Conservation (phyloP, 1,284 basidiomycete genomes). For the Trichosporon sp. region DNA sequence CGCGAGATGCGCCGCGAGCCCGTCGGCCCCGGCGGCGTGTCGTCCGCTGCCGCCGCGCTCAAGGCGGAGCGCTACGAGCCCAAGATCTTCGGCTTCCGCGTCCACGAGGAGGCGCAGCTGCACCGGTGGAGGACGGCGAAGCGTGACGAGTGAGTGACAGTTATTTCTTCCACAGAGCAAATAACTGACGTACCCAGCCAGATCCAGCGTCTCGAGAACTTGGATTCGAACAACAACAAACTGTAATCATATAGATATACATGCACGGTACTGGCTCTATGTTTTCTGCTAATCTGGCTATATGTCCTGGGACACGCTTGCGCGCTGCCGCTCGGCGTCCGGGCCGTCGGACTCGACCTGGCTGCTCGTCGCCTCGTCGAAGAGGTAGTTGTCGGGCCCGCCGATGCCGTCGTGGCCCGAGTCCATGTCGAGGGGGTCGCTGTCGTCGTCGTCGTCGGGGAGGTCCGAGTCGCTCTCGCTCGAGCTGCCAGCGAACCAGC, state of each 20-base stretch:
- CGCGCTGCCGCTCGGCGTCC: background rate
- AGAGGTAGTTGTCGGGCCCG: background rate
- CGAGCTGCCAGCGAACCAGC: constrained; percentile 32
- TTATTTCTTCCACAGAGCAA: background rate
- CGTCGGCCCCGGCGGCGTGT: constrained; percentile 46
- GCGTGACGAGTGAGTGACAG: constrained; percentile 63
- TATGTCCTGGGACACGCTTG: background rate
- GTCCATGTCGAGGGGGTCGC: constrained; percentile 6
- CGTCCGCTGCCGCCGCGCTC: constrained; percentile 70
- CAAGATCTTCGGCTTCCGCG: constrained; percentile 88
- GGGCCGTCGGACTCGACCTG: background rate
- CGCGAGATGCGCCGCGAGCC: constrained; percentile 47
- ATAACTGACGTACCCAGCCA: constrained; percentile 36
- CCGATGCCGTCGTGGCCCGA: background rate
- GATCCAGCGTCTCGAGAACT: constrained; percentile 48
- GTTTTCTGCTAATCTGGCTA: background rate
- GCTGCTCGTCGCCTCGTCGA: constrained; percentile 3
- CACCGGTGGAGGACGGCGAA: constrained; percentile 89
- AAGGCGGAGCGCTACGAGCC: constrained; percentile 87
- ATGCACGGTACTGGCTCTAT: constrained; percentile 15
- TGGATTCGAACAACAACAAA: constrained; percentile 31
- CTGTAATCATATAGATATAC: constrained; percentile 23
- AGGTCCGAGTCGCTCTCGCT: constrained; percentile 7
- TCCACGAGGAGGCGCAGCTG: constrained; percentile 86
- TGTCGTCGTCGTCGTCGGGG: constrained; percentile 12